Base-by-base conservation (phyloP, 805 yeast species). In the Ogataea glucozyma region DNA sequence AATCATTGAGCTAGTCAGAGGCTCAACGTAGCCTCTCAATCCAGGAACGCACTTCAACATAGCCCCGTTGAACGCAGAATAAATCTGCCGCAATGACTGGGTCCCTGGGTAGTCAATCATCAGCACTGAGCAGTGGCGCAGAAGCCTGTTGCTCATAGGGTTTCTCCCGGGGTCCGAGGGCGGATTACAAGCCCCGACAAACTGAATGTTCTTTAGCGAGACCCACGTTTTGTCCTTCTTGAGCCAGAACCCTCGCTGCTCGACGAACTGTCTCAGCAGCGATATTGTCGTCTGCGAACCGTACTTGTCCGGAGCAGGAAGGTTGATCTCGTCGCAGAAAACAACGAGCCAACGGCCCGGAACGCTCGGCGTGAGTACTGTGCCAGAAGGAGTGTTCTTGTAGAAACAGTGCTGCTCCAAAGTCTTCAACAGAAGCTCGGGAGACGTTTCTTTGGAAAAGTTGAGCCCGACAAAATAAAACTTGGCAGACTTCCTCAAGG, bases 161-260 rank as follows among this genome's bases (percentile, higher is more conserved):
- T 73, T 67, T 47, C 98, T 72, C 0, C 97, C 96, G 3, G 80
- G 77, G 61, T 86, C 95, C 0, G 81, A 72, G 0, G 96, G 83
- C 1, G 97, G 93, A 56, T 91, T 91, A 61, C 98, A 91, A 0
- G 98, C 97, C 7, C 95, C 97, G n/a, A 89, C 93, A 65, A 91
- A 73, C 56, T 85, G 95, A 20, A 91, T 70, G 34, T 81, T 73
- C 13, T 72, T 67, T 7, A 88, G 46, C 0, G 67, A 49, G 1
- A 90, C 79, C 96, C 97, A 91, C 19, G 71, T 71, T 35, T 72
- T 69, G 21, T 77, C 78, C 9, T 63, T 54, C 0, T 72, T 62
- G 38, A 78, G 71, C 93, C 96, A 88, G 57, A 88, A 91, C 0
- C 97, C 97, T 1, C 68, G 61, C 16, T 75, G 74, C 50, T 85